Base-by-base conservation (phyloP, 78 protist genomes). In the Dictyostelium firmibasis region DNA sequence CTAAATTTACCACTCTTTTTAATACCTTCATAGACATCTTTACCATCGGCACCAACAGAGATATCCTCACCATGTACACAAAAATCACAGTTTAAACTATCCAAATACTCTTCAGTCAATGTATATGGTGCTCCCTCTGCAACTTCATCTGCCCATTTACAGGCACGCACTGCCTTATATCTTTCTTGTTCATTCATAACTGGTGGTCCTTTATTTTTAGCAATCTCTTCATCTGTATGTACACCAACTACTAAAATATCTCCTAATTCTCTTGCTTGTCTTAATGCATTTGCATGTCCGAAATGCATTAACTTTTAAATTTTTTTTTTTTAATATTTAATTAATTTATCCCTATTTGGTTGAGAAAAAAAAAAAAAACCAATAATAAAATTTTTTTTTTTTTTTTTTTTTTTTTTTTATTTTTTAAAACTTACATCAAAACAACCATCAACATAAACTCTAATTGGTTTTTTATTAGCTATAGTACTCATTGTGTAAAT, bases 101-200 rank as follows among this genome's bases (percentile, higher is more conserved):
- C 97, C 36, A 98, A 64, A 33, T 79, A n/a, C 8, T 91, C 96
- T 3, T 92, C 89, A 7, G 85, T 57, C 25, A 97, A 81, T 44
- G 92, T 70, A 74, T 91, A 95, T 57, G 99, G 99, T 7, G 97
- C 98, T 60, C 62, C 99, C 77, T 89, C 96, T 18, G 96, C 98
- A 67, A 99, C 99, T 74, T 98, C 98, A 70, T 98, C 99, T 3
- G 97, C 99, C 99, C 99, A 99, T 62, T 98, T 98, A 92, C 98
- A 96, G 10, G 99, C 99, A 43, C 96, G 83, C 33, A 97, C 98
- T 10, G 98, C 98, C 85, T 83, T 78, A 69, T 96, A 96, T 41
- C 99, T 79, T 89, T 99, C 99, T 31, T 92, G 83, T 44, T 98
- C 99, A 81, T 53, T 91, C 98, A 98, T 96, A 35, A 99, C 97